These are phyloP conservation scores for Blastocystis sp. DNA, from an alignment of 352 stramenopile genomes.

Conservation along the genomic window DNA sequence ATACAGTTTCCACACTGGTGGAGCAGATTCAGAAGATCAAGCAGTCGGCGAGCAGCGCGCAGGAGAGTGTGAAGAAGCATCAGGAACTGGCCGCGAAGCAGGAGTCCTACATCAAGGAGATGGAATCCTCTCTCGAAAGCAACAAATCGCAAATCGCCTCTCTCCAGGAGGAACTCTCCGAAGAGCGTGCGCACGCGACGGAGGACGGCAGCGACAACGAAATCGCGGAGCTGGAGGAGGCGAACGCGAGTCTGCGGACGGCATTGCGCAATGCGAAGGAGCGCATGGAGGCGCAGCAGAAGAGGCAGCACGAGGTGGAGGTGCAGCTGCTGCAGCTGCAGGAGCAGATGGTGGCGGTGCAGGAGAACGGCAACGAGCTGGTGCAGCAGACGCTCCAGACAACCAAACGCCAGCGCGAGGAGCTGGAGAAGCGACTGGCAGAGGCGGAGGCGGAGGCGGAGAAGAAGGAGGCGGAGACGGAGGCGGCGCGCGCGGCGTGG, in stretches of 20 bases:
- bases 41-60: neutral
- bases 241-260: conserved; percentile 44
- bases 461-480: conserved; percentile 42
- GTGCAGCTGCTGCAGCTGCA: conserved; percentile 9
- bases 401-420: neutral
- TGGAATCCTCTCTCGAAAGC: conserved; percentile 7
- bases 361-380: conserved; percentile 61
- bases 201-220: neutral
- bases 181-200: neutral
- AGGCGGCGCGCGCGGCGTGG: neutral
- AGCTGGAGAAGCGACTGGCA: neutral
- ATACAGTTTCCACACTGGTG: neutral
- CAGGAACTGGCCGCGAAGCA: conserved; percentile 20
- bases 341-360: conserved; percentile 33
- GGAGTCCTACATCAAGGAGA: conserved; percentile 23
- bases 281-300: conserved; percentile 40
- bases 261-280: conserved; percentile 56
- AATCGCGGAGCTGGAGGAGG: conserved; percentile 14
- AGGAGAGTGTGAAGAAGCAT: neutral
- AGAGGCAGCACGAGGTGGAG: conserved; percentile 25
- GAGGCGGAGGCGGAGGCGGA: neutral
- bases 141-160: neutral
- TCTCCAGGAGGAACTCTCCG: neutral
- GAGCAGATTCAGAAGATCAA: neutral
- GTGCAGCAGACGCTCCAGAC: conserved; percentile 41